Evolutionary conservation across 441 rosid genomes (phyloP), one percentile per base, ranked within the genome.

Genomic region (Breynia disticha): DNA sequence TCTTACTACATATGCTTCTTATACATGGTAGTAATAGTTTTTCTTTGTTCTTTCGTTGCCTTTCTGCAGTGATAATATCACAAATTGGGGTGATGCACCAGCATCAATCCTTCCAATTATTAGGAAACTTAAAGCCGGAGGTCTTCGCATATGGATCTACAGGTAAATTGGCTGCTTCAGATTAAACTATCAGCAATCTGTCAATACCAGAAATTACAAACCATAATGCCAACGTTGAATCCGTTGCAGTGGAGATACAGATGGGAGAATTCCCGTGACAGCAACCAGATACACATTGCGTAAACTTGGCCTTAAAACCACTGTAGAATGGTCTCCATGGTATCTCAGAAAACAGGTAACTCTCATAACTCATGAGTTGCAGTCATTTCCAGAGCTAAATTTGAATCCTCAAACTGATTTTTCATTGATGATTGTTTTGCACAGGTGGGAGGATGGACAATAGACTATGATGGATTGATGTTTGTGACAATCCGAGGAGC

Each of bases 361-460:
- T 41, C 15, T 41, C 44, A 28, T 9, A 28, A 28, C 7, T 28
- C 8, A 28, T 2, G 2, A 28, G 8, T 28, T 28, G 35, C 7
- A 28, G 35, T 28, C 8, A 9, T 9, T 9, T 28, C 35, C 8
- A 28, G 35, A 0, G 1, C 35, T 28, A 28, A 28, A 9, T 5
- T 3, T 28, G 35, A 28, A 28, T 28, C 7, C 3, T 4, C 8
- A 28, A 9, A 28, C 35, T 28, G 3, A 3, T 0, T 28, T 28
- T 28, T 28, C 7, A 1, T 37, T 12, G 37, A 11, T 16, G 5
- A 5, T 39, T 42, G 39, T 6, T 28, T 32, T 39, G 38, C 18
- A 44, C n/a, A 86, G 91, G 91, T 87, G 2, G 94, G 83, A 1
- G 90, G 96, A 8, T 87, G 94, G 90, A 79, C 77, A 12, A 74